Percentiles rank a stretch among this genome's conserved stretches.
phyloP scores from a whole-genome alignment of 192 early-diverging fungal genomes.

The Coemansia sp. region DNA sequence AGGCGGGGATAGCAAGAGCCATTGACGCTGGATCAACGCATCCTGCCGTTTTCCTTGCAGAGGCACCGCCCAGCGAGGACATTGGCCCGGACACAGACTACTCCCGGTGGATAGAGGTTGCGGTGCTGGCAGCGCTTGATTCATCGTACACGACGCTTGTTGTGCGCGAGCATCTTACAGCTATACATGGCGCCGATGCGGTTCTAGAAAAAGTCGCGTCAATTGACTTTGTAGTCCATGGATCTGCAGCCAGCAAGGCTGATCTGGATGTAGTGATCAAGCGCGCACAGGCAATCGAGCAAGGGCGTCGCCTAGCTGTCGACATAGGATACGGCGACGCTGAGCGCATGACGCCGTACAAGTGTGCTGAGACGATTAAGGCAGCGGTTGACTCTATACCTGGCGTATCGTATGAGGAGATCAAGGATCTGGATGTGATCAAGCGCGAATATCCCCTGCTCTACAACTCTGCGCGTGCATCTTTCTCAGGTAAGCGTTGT shows the following conservation, averaged over 20 bases:
- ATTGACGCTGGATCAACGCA: slow-evolving; percentile 61
- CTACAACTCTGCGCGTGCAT: slow-evolving; percentile 73
- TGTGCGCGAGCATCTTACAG: slow-evolving; percentile 68
- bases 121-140: slow-evolving; percentile 69
- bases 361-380: slow-evolving; percentile 67
- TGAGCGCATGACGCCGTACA: slow-evolving; percentile 84
- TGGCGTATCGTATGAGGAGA: slow-evolving; percentile 61
- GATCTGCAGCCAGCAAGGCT: slow-evolving; percentile 13
- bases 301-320: slow-evolving; percentile 68
- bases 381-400: slow-evolving; percentile 60
- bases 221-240: slow-evolving; percentile 59
- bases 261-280: slow-evolving; percentile 44
- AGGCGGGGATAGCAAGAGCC: slow-evolving; percentile 65
- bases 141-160: slow-evolving; percentile 77
- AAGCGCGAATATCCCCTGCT: slow-evolving; percentile 81
- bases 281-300: slow-evolving; percentile 69
- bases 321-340: slow-evolving; percentile 85
- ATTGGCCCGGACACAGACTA: slow-evolving; percentile 59
- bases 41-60: slow-evolving; percentile 65
- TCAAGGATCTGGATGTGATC: slow-evolving; percentile 68
- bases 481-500: slow-evolving; percentile 60
- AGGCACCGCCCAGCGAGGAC: slow-evolving; percentile 39
- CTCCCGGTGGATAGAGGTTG: slow-evolving; percentile 68
- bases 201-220: slow-evolving; percentile 57
- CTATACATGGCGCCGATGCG: slow-evolving; percentile 45